Evolutionary conservation across 768 basidiomycete species (phyloP).

Genomic region (Leccinum longicurvipes): DNA sequence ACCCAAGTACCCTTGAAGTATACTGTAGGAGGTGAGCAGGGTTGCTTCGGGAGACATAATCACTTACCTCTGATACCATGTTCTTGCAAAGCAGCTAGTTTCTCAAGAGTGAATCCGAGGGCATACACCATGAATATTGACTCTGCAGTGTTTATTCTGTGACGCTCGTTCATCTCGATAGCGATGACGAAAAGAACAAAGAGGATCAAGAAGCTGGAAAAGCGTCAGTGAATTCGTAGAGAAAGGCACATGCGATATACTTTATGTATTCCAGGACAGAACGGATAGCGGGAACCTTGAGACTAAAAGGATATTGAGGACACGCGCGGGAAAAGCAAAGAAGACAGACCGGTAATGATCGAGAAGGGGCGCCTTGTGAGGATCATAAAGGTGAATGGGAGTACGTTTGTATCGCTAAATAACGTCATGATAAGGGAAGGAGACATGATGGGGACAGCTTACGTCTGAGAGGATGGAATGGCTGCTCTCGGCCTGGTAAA

Average conservation of each 20-base stretch:
- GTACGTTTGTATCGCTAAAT: slow-evolving; percentile 88
- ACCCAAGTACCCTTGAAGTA: slow-evolving; percentile 88
- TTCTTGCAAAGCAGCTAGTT: slow-evolving; percentile 92
- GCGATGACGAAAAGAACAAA: slow-evolving; percentile 78
- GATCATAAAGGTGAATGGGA: slow-evolving; percentile 92
- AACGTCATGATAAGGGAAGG: neutral
- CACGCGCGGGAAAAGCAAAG: neutral
- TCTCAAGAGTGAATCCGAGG: slow-evolving; percentile 86
- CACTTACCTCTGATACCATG: slow-evolving; percentile 80
- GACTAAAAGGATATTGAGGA: slow-evolving; percentile 36
- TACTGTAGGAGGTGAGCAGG: slow-evolving; percentile 39
- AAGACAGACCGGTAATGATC: slow-evolving; percentile 83
- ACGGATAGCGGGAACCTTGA: slow-evolving; percentile 92
- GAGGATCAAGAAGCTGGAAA: slow-evolving; percentile 63
- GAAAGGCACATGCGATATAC: slow-evolving; percentile 36
- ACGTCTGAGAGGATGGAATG: slow-evolving; percentile 91
- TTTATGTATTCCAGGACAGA: slow-evolving; percentile 88
- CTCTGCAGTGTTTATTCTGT: slow-evolving; percentile 65
- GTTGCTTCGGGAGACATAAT: neutral
- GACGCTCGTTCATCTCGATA: slow-evolving; percentile 66
- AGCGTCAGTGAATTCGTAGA: neutral
- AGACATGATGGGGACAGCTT: slow-evolving; percentile 15
- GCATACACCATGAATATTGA: slow-evolving; percentile 73
- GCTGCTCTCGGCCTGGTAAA: slow-evolving; percentile 84
- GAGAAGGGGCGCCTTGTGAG: slow-evolving; percentile 87